Conservation (phyloP, 352 stramenopile species). For the Globisporangium apiculatum region DNA sequence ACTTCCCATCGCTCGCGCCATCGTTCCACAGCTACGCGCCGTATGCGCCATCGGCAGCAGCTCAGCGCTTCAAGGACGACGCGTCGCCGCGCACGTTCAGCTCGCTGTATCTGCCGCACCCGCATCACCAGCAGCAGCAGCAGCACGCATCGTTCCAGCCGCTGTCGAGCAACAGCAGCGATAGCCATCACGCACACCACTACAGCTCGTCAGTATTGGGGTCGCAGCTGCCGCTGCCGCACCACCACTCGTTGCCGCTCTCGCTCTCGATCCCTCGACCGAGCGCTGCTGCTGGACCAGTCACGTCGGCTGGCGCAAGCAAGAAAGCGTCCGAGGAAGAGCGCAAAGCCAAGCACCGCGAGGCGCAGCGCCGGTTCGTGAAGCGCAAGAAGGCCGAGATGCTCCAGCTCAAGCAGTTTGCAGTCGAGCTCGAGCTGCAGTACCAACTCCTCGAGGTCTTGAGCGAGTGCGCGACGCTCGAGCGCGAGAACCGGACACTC, state of each 20-base stretch:
- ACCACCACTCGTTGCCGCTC: conserved; percentile 12
- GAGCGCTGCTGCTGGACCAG: neutral
- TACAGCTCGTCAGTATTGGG: neutral
- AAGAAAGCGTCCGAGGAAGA: conserved; percentile 34
- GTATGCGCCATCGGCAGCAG: conserved; percentile 3
- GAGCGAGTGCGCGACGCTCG: conserved; percentile 4
- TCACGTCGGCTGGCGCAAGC: neutral
- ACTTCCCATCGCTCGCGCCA: conserved; percentile 13
- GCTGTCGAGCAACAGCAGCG: conserved; percentile 1
- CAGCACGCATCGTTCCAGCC: neutral
- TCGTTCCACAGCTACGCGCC: conserved; percentile 13
- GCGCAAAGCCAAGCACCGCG: conserved; percentile 43
- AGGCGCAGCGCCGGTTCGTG: conserved; percentile 42
- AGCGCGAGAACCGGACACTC: conserved; percentile 7
- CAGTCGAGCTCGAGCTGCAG: conserved; percentile 15
- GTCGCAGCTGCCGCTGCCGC: conserved; percentile 3
- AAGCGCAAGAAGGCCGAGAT: conserved; percentile 37
- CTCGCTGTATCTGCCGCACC: conserved; percentile 9
- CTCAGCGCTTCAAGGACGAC: conserved; percentile 14
- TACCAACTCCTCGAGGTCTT: conserved; percentile 13
- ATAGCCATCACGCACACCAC: neutral
- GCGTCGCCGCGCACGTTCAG: conserved; percentile 12
- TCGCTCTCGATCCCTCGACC: conserved; percentile 13
- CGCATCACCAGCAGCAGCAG: neutral
- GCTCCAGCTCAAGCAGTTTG: conserved; percentile 17